Evolutionary conservation across 2,329 filamentous ascomycete species (phyloP).

Genomic region (Fusarium odoratissimum): DNA sequence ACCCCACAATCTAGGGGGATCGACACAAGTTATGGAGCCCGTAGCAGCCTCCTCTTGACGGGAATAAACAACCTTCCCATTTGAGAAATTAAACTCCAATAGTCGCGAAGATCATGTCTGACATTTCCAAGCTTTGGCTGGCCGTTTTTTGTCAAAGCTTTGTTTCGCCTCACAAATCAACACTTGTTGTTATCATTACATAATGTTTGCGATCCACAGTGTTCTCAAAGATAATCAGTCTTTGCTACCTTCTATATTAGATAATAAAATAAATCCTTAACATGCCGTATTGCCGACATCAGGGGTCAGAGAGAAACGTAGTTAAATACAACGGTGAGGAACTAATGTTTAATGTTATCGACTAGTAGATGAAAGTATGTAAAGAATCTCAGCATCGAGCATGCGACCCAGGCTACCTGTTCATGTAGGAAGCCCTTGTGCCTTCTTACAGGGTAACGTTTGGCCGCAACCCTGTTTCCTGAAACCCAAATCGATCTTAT

Average conservation of each 20-base stretch:
- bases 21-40: background rate
- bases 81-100: background rate
- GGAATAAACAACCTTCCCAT: background rate
- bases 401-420: background rate
- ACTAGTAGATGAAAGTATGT: too few species aligned
- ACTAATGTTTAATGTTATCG: background rate
- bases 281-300: background rate
- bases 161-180: background rate
- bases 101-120: background rate
- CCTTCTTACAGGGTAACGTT: background rate
- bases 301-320: background rate
- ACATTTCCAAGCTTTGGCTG: background rate
- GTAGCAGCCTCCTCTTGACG: background rate
- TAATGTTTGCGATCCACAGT: background rate
- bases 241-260: background rate
- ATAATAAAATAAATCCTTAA: rapidly evolving
- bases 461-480: background rate
- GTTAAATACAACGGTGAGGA: background rate
- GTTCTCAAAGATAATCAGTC: background rate
- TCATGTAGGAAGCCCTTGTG: background rate
- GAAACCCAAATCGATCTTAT: background rate
- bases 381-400: background rate
- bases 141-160: background rate
- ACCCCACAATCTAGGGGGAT: background rate
- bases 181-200: background rate